Base-by-base conservation (phyloP, 768 basidiomycete species). In the Lentinula guzmanii region DNA sequence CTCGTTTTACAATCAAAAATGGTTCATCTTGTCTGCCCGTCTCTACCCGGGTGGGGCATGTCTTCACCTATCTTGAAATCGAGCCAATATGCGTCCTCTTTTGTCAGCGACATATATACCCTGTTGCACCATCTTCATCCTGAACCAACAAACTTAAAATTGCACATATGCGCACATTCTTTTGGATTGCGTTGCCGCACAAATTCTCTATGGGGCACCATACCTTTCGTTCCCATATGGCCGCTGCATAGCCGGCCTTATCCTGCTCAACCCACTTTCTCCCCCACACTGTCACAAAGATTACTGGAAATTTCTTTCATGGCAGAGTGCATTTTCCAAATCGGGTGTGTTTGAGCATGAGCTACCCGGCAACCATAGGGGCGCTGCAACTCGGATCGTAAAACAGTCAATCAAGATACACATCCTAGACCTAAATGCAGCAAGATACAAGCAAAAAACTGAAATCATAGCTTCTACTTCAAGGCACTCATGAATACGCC, bases 1-100 rank as follows among this genome's bases (percentile, higher is more conserved):
- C 72, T 68, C 13, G 65, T 70, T 33, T 65, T 82, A 60, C 37
- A 72, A 9, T 72, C 77, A 15, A 79, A 74, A 63, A 66, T 75
- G 48, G 69, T 81, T 4, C 83, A 82, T 65, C 71, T 72, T 55
- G 67, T 86, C 43, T 74, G 78, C 10, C 83, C 83, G 3, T 81
- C 84, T 9, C 78, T 86, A 35, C 80, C 82, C 18, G 85, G 83
- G 1, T 86, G 85, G 84, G 84, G 84, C 3, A 74, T 74, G 50
- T 79, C 84, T 5, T 81, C 82, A 0, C 76, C 80, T 1, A 68
- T 76, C 5, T 68, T 67, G 3, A 62, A 71, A 7, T 61, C 69
- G 7, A 61, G 68, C 0, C 65, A 76, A 1, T 85, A 80, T 65
- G 67, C 77, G 52, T 69, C 75, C 24, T 73, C 74, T 11, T 69